phyloP scores from a whole-genome alignment of 2,329 filamentous ascomycete genomes.

The Sporothrix phasma region DNA sequence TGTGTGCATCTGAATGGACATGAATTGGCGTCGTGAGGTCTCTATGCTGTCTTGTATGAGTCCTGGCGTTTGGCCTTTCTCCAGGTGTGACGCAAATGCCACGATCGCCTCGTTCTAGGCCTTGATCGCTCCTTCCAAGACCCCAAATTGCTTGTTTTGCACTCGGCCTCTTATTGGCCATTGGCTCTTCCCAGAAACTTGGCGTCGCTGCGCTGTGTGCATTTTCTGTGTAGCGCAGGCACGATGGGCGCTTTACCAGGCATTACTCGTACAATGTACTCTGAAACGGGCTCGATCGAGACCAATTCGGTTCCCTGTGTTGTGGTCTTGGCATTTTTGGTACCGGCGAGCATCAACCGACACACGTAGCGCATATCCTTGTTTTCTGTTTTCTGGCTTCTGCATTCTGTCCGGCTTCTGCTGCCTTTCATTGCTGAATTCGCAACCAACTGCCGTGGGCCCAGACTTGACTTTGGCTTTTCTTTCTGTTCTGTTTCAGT shows the following conservation, averaged over 20 bases:
- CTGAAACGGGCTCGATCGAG: conserved; percentile 5
- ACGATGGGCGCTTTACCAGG: neutral
- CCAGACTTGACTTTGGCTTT: no score
- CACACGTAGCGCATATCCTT: neutral
- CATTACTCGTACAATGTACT: neutral
- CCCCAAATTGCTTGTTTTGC: conserved; percentile 8
- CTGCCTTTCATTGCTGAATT: neutral
- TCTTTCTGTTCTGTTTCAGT: no score
- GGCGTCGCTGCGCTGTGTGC: conserved; percentile 1
- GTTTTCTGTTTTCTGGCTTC: neutral
- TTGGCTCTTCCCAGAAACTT: neutral
- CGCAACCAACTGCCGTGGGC: neutral
- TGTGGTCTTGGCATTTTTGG: conserved; percentile 10
- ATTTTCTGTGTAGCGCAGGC: neutral
- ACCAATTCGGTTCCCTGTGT: conserved; percentile 1
- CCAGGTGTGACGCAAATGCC: neutral
- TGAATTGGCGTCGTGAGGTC: neutral
- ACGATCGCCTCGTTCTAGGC: neutral
- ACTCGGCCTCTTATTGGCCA: neutral
- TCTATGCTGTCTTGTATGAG: no score
- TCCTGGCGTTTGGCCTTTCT: neutral
- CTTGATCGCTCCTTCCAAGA: conserved; percentile 7
- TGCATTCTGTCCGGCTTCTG: no score
- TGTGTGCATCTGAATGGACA: neutral
- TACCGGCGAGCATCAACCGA: neutral